Base-by-base conservation (phyloP, 768 basidiomycete species). In the Tricholoma flavovirens region DNA sequence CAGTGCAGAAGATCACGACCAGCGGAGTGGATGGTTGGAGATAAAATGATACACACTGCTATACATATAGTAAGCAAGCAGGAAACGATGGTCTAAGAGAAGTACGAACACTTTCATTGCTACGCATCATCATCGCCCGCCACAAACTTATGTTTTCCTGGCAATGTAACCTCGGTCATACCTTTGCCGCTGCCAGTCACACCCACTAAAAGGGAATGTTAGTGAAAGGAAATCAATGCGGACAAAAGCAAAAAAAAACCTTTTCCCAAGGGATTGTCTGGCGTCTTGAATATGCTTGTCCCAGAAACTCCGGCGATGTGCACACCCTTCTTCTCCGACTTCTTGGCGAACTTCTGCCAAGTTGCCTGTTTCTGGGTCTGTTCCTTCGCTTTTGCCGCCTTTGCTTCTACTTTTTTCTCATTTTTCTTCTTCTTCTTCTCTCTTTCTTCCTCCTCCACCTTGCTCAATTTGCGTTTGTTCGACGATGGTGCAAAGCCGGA, bases 271-370 rank as follows among this genome's bases (percentile, higher is more conserved):
- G 93, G 93, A 67, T 94, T 93, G 61, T 93, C 93, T 11, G 93
- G 93, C 4, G 91, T 95, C 75, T 93, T 92, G 79, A 95, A 95
- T 60, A 94, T 94, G 64, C 90, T 93, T 60, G 88, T 93, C 24
- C 93, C 93, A 29, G 87, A 73, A 32, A 92, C 81, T 22, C 93
- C 93, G 26, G 93, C 93, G 56, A 95, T 94, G 68, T 88, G 85
- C 30, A 93, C 83, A 8, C 93, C 93, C 71, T 95, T 95, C 80
- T 88, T 93, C 71, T 93, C 90, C 26, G 86, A 83, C 75, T 96
- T 96, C 77, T 94, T 96, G 19, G 93, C 86, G 75, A 96, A 96
- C 74, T 91, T 91, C 74, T 94, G 91, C 93, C 93, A 96, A 45
- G 84, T 85, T 56, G 82, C 83, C 73, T 94, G 91, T 73, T 93